Evolutionary conservation across 805 yeast genomes (phyloP), one percentile per base, ranked within the genome.

Genomic region (Ogataea philodendri): DNA sequence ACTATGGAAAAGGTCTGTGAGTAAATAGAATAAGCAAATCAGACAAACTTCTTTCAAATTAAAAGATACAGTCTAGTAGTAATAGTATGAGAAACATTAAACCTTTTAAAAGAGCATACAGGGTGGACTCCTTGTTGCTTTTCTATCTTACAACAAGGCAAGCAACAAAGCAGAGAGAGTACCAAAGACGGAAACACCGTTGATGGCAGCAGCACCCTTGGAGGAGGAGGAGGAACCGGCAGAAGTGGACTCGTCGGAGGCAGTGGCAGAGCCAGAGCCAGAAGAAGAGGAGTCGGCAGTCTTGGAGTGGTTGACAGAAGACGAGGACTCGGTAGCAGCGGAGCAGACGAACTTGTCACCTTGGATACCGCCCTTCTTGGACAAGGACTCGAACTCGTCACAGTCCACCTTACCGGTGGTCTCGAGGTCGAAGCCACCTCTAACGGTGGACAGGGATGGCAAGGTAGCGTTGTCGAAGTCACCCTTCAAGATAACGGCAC

Each of bases 391-490:
- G 71, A 89, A 86, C 37, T 73, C 69, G 45, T 72, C 62, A 78
- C 98, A 93, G 67, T 87, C 78, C 67, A 86, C 79, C 56, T 83
- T 81, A 60, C 85, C 83, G 26, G 59, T 51, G 43, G 96, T 74
- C 61, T 81, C 82, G 59, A 93, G 73, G 58, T 69, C 68, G 68
- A 89, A 94, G 65, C 95, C 96, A 77, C 98, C 98, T 62, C 78
- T 77, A 55, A 93, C 95, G 57, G 82, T 76, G 54, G 65, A 70
- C 63, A 93, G 78, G 22, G 76, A 56, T 49, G 81, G 77, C 62
- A 93, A 76, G 44, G 87, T 68, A 59, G 93, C 93, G 57, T 78
- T 75, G 62, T 79, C 71, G 67, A 87, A 86, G 66, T 74, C 69
- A 73, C 98, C 98, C 49, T 64, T 66, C 48, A 90, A 66, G 60